Evolutionary conservation across 139 green algal species (phyloP), one percentile per base, ranked within the genome.

Genomic region (Spirogloea muscicola): DNA sequence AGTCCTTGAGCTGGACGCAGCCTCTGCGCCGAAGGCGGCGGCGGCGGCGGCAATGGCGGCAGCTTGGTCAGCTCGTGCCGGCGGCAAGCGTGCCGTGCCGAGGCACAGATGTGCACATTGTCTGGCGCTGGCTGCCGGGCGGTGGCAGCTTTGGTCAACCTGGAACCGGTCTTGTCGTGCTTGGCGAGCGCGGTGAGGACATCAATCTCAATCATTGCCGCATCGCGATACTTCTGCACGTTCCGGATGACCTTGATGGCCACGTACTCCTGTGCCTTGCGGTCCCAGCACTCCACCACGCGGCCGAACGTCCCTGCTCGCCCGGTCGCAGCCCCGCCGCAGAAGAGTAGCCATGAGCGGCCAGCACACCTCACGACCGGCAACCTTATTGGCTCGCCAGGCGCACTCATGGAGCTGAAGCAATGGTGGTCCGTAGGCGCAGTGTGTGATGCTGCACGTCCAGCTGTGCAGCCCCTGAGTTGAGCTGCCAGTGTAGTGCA

Each of bases 251-350:
- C 72, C 76, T 99, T 99, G 51, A 98, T 90, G 2, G 85, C 85
- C 46, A 84, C 75, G 33, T 85, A 85, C 36, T 76, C 13, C 57
- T 86, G 82, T 36, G 84, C 75, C 40, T 92, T 86, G 3, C 94
- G 81, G 83, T 99, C 95, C 93, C 93, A 98, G 85, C 95, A 99
- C 76, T 99, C 95, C n/a, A 97, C 67, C 29, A 98, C 93, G 18
- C 90, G 86, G 44, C 94, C 93, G 72, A 94, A 96, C 2, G 93
- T 98, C 37, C 93, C 91, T 91, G 87, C 51, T 27, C 3, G 42
- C 25, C 6, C 25, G 33, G 59, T 2, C 29, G 38, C 37, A 21
- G 46, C 46, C 21, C 9, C 5, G 37, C 52, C 38, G 9, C 5
- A 38, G 40, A 39, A 62, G 7, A 62, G 31, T 43, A 7, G 40